A percentile compares a stretch with the other conserved stretches of the same genome.
phyloP scores from a whole-genome alignment of 129 eudicot genomes.

The Erigeron canadensis region DNA sequence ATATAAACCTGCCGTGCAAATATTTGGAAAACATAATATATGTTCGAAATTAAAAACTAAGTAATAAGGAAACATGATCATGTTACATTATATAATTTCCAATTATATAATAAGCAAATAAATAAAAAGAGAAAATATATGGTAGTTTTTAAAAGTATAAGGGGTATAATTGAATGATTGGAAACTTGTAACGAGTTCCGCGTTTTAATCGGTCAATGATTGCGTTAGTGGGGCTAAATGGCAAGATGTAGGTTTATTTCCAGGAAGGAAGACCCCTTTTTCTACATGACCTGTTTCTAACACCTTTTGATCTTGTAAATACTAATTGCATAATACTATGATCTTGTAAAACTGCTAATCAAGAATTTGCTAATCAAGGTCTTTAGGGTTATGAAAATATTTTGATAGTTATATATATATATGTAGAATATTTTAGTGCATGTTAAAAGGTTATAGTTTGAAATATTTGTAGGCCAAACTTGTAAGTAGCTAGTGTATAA shows the following conservation, averaged over 20 bases:
- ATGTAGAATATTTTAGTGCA: too few relatives aligned
- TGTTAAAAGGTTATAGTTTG: too few relatives aligned
- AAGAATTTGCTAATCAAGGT: too few relatives aligned
- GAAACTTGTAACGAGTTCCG: constrained; percentile 16
- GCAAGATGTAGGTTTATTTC: constrained; percentile 27
- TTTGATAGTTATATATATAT: too few relatives aligned
- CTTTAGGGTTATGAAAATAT: too few relatives aligned
- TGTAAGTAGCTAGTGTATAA: background rate
- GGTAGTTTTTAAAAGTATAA: background rate
- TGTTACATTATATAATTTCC: too few relatives aligned
- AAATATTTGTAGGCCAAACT: background rate
- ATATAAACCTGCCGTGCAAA: too few relatives aligned
- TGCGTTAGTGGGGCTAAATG: constrained; percentile 25
- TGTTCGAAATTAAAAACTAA: too few relatives aligned
- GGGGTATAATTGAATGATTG: background rate
- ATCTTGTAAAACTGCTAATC: background rate
- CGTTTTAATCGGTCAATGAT: constrained; percentile 34
- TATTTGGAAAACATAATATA: too few relatives aligned
- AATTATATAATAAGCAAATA: too few relatives aligned
- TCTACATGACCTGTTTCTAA: constrained; percentile 6
- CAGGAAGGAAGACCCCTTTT: constrained; percentile 19
- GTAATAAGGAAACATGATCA: too few relatives aligned
- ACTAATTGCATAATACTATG: background rate
- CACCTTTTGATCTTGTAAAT: constrained; percentile 14
- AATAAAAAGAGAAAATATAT: background rate